These are phyloP conservation scores for Tilletia walkeri DNA, from an alignment of 1,284 basidiomycete species.

Conservation along the genomic window DNA sequence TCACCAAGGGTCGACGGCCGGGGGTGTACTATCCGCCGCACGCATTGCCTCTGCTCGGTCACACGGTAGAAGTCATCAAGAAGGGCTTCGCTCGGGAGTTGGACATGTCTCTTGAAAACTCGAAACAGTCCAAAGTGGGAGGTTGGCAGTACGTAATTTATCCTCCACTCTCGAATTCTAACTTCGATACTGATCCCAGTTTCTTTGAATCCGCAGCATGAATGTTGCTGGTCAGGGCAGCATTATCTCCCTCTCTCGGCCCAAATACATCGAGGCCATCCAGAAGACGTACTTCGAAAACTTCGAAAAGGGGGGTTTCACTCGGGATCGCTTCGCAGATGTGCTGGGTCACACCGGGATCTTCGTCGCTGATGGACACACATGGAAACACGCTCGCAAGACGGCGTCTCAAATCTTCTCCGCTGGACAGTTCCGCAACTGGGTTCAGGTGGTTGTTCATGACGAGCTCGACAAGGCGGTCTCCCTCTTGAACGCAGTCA, in stretches of 20 bases:
- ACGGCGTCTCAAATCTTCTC: conserved; percentile 33
- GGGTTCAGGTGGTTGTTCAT: conserved; percentile 42
- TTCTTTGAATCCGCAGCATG: not conserved
- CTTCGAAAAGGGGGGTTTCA: conserved; percentile 28
- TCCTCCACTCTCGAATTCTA: no score
- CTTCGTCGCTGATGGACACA: conserved; percentile 46
- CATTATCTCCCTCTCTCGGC: conserved; percentile 31
- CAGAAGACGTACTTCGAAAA: conserved; percentile 54
- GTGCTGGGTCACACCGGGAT: conserved; percentile 39
- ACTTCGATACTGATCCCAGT: no score
- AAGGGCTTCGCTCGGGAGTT: not conserved
- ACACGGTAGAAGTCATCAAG: conserved; percentile 8
- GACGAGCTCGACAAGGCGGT: conserved; percentile 37
- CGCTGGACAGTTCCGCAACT: conserved; percentile 38
- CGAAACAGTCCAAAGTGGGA: not conserved
- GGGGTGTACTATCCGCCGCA: not conserved
- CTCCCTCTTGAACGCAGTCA: conserved; percentile 29
- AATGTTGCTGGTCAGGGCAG: conserved; percentile 24
- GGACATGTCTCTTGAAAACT: not conserved
- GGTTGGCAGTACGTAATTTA: not conserved
- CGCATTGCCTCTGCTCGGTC: not conserved
- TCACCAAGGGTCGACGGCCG: not conserved
- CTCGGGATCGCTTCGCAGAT: conserved; percentile 34
- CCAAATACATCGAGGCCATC: conserved; percentile 48
- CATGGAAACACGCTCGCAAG: conserved; percentile 39